phyloP scores from a whole-genome alignment of 352 stramenopile species.

The Globisporangium megalacanthum region DNA sequence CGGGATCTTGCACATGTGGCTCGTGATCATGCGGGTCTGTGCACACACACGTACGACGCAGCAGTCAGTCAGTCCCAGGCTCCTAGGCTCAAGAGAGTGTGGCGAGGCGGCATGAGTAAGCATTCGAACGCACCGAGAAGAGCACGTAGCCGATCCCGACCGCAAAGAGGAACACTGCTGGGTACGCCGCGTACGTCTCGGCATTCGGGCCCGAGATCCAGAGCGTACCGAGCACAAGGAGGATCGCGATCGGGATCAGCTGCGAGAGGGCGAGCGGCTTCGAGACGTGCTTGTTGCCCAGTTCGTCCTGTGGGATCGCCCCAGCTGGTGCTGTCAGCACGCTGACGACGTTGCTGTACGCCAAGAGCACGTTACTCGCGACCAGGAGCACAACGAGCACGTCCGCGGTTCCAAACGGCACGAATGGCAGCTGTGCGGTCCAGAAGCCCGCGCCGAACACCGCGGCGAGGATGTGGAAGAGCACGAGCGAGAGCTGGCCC shows the following conservation, averaged over 20 bases:
- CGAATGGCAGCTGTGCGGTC: conserved; percentile 30
- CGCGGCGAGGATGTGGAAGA: conserved; percentile 51
- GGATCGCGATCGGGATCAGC: conserved; percentile 60
- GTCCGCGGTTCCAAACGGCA: conserved; percentile 42
- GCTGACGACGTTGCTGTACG: conserved; percentile 69
- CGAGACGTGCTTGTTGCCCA: conserved; percentile 82
- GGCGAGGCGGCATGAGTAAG: not conserved
- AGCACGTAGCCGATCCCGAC: conserved; percentile 82
- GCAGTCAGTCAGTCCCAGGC: conserved; percentile 1
- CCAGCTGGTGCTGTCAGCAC: conserved; percentile 51
- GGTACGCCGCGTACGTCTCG: conserved; percentile 60
- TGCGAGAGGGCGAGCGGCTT: conserved; percentile 76
- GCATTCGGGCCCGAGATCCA: conserved; percentile 72
- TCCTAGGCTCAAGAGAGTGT: no score
- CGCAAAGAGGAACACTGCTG: conserved; percentile 70
- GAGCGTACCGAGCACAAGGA: conserved; percentile 50
- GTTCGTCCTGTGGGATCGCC: conserved; percentile 53
- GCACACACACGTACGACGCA: not conserved
- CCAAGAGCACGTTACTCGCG: conserved; percentile 70
- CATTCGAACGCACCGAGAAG: conserved; percentile 55
- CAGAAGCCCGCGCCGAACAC: conserved; percentile 57
- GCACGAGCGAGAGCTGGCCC: conserved; percentile 73
- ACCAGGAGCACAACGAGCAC: conserved; percentile 54
- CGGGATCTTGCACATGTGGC: conserved; percentile 88
- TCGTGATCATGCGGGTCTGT: conserved; percentile 86